Conservation (phyloP, 2,329 filamentous ascomycete species). For the Cytospora chrysosperma region DNA sequence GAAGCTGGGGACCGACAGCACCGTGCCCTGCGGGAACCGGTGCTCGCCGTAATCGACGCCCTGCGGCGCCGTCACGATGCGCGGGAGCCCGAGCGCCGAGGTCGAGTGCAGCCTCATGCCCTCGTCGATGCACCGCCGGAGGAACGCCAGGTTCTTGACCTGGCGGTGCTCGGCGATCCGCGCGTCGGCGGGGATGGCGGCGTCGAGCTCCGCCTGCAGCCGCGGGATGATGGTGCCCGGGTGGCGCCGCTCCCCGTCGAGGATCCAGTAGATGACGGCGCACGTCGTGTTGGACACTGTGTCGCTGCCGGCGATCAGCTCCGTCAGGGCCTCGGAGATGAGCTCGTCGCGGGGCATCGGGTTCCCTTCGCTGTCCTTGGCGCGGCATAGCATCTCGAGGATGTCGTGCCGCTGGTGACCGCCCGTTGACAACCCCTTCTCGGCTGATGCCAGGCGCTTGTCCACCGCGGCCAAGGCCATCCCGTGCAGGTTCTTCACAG, state of each 20-base stretch:
- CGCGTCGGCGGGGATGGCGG: conserved; percentile 57
- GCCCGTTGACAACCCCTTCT: conserved; percentile 44
- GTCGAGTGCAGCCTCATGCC: conserved; percentile 83
- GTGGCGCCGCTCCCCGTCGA: not conserved
- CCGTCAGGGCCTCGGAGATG: conserved; percentile 83
- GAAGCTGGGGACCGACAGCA: conserved; percentile 77
- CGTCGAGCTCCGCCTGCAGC: conserved; percentile 73
- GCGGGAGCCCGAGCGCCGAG: conserved; percentile 79
- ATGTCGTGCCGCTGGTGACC: conserved; percentile 69
- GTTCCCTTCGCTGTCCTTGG: conserved; percentile 74
- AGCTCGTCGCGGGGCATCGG: conserved; percentile 75
- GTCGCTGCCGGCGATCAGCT: conserved; percentile 77
- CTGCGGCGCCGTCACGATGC: conserved; percentile 56
- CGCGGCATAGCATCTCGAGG: conserved; percentile 79
- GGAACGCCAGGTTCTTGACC: conserved; percentile 72
- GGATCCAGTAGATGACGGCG: conserved; percentile 70
- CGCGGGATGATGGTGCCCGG: conserved; percentile 45
- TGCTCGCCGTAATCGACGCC: conserved; percentile 65
- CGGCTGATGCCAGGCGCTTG: conserved; percentile 62
- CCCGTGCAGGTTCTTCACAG: conserved; percentile 77
- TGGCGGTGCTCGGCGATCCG: conserved; percentile 69
- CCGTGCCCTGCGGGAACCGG: conserved; percentile 70
- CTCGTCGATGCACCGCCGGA: conserved; percentile 75
- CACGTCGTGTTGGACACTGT: conserved; percentile 79
- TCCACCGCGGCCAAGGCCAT: conserved; percentile 84